Conservation (phyloP, 2,329 filamentous ascomycete species). For the Apiospora rasikravindrae region DNA sequence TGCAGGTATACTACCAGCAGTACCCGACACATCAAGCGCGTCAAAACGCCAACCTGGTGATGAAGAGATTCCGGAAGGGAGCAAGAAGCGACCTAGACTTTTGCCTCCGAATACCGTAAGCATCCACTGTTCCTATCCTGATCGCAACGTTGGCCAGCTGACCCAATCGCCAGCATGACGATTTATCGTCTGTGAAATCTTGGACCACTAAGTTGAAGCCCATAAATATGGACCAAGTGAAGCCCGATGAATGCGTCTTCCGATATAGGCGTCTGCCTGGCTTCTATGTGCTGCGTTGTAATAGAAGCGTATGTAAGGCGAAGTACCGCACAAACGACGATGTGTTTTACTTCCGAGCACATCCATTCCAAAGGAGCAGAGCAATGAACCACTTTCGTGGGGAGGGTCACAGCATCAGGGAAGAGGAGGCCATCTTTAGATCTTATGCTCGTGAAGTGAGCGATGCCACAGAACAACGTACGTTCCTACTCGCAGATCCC, state of each 20-base stretch:
- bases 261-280: not conserved
- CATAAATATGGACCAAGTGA: not conserved
- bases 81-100: not conserved
- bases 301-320: not conserved
- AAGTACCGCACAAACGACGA: not conserved
- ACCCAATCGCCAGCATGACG: not conserved
- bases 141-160: not conserved
- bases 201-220: not conserved
- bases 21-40: not conserved
- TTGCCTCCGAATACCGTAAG: not conserved
- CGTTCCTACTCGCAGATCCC: not conserved
- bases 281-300: constrained; percentile 13
- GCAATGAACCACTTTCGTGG: constrained; percentile 1
- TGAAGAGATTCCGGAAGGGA: not conserved
- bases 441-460: not conserved
- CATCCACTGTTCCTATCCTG: not conserved
- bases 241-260: constrained; percentile 10
- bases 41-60: not conserved
- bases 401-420: not conserved
- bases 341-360: not conserved
- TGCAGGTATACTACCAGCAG: not conserved
- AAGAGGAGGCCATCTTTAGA: not conserved
- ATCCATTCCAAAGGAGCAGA: constrained; percentile 1
- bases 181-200: too few species aligned
- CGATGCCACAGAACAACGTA: constrained; percentile 7